Evolutionary conservation across 1,139 yeast genomes (phyloP), one percentile per base, ranked within the genome.

Genomic region (Saccharomycopsis crataegensis): DNA sequence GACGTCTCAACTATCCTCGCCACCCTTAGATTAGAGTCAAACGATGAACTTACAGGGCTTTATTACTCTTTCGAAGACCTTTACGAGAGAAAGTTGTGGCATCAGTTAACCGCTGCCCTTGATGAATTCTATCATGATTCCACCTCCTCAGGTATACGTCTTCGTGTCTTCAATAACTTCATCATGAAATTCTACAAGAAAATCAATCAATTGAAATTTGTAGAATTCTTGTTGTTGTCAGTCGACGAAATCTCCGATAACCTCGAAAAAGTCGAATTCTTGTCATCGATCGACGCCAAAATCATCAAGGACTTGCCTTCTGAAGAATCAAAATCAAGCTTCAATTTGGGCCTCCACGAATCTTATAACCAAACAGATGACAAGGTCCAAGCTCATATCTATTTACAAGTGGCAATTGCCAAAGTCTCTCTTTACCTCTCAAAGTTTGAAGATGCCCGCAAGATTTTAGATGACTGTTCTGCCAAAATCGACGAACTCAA

Each of bases 11-110:
- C 88, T 6, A 80, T 84, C 14, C 76, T 90, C 61, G 82, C 85
- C 46, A 76, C 83, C 3, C 73, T 91, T 56, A 79, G 96, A 57
- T 77, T 78, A 67, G 87, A 84, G 64, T 76, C 82, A 8, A 87
- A 83, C 55, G 76, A 81, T 0, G 81, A 83, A 44, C 79, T 87
- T 45, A 76, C 79, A n/a, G 78, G 82, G 44, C 70, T 81, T 46
- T 79, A 86, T 62, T 84, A 83, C 64, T 82, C 84, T 55, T 79
- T 93, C 66, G 98, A 91, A 65, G 96, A 90, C 63, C 75, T 75
- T 59, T 87, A 89, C 71, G 97, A 91, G 66, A 78, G 96, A 62
- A 89, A 88, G 73, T 76, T 80, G 58, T 80, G 85, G 84, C 83
- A 79, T 64, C 96, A 88, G 71, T 78, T 93, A 65, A 88, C 97